Evolutionary conservation across 345 rosid species (phyloP), one percentile per base, ranked within the genome.

Genomic region (Melaleuca quinquenervia): DNA sequence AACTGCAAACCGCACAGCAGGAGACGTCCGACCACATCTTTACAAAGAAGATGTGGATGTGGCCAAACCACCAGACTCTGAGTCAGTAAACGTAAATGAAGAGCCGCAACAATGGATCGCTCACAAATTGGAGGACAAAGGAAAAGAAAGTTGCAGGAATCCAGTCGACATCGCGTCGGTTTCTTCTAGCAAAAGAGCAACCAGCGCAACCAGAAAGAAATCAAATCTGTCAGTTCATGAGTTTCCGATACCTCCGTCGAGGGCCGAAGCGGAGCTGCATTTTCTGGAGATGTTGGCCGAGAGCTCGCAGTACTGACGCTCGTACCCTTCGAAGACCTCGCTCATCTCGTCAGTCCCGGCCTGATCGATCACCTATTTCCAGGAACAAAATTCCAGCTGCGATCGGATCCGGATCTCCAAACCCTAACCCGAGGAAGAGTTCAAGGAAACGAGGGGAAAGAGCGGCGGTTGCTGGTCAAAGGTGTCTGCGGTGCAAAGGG

Each of bases 261-360:
- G 90, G 83, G 90, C 90, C 82, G 96, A 88, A 70, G 93, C 88
- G 26, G 95, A 90, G 86, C 89, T 88, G 93, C 98, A 95, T 91
- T 92, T 96, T 50, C 95, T 87, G 87, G 96, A 93, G 87, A 96
- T 94, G 91, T 90, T 92, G 32, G 97, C 92, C 24, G 99, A 96
- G 91, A 96, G 96, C 89, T 96, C 98, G 89, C 98, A 96, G 92
- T 96, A 96, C 84, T 93, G 98, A 6, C 98, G 96, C 89, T 95
- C 98, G 93, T 96, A 96, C 50, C 96, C 96, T 88, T 96, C 96
- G 84, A 95, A 95, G 24, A 94, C 97, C 53, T 92, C 95, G 83
- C 97, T 96, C 99, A 96, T 96, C 90, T 91, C 92, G 86, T 44
- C 52, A 26, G 52, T 24, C 64, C 88, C 58, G 74, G 41, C 41